Evolutionary conservation across 805 yeast genomes (phyloP).

Genomic region (Jamesozyma rosinii): DNA sequence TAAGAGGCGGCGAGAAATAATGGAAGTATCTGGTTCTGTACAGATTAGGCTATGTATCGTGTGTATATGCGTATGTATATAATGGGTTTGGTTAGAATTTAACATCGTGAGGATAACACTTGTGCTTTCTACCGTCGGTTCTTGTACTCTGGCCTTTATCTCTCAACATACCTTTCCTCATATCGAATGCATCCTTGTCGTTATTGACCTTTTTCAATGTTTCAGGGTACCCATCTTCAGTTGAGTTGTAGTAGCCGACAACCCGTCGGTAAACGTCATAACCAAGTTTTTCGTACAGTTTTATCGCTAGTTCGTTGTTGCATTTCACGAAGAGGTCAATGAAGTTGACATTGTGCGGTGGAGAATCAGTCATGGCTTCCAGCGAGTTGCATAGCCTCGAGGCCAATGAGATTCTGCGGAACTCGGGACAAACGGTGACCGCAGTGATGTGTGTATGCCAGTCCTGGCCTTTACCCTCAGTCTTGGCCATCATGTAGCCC

Average conservation of each 20-base stretch:
- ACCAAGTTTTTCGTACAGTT: constrained; percentile 77
- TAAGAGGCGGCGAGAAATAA: no score
- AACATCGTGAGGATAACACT: constrained; percentile 60
- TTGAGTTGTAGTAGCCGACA: constrained; percentile 70
- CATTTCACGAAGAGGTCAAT: constrained; percentile 88
- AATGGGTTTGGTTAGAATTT: constrained; percentile 36
- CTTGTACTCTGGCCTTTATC: constrained; percentile 49
- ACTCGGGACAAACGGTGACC: constrained; percentile 76
- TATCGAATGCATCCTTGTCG: constrained; percentile 77
- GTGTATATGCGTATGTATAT: not conserved
- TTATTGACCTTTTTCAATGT: constrained; percentile 45
- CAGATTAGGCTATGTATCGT: no score
- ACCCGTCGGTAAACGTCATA: constrained; percentile 81
- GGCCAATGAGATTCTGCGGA: constrained; percentile 80
- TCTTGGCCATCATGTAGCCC: constrained; percentile 91
- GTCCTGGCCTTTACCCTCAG: constrained; percentile 74
- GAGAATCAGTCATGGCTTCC: constrained; percentile 63
- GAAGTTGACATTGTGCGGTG: constrained; percentile 74
- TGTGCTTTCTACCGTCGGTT: constrained; percentile 48
- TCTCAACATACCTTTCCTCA: constrained; percentile 57
- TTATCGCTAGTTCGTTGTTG: constrained; percentile 69
- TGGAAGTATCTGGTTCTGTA: no score
- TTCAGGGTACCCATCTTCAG: constrained; percentile 36
- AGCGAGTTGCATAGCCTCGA: constrained; percentile 65
- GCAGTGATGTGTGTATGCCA: constrained; percentile 98